Evolutionary conservation across 2,329 filamentous ascomycete species (phyloP).

Genomic region (Microascus cirrosus): DNA sequence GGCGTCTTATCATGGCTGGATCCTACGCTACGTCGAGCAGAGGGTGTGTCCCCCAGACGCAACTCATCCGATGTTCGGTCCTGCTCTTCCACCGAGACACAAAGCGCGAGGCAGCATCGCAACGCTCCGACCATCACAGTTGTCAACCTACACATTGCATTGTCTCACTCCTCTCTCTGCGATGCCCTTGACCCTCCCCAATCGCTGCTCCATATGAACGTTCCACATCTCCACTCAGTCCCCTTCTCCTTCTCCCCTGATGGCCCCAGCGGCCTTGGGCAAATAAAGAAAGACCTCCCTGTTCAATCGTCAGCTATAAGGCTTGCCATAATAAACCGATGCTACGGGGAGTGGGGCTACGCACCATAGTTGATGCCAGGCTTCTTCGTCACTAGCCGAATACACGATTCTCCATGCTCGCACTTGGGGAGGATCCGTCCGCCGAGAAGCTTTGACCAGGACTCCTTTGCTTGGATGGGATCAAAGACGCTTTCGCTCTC

Average conservation of each 20-base stretch:
- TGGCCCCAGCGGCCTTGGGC: constrained; percentile 65
- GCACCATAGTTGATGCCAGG: constrained; percentile 67
- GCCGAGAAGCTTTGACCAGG: constrained; percentile 75
- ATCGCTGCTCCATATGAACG: constrained; percentile 64
- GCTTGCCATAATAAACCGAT: neutral
- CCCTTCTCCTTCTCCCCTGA: constrained; percentile 75
- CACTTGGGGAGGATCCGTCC: constrained; percentile 67
- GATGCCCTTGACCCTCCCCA: constrained; percentile 25
- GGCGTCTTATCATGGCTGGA: no score
- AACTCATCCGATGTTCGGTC: no score
- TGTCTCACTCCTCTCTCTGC: neutral
- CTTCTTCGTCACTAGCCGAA: constrained; percentile 77
- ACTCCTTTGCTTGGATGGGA: constrained; percentile 63
- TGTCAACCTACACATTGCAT: no score
- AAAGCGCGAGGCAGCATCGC: neutral
- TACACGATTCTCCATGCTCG: constrained; percentile 82
- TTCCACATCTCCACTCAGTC: constrained; percentile 78
- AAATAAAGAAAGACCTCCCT: constrained; percentile 55
- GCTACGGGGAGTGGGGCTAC: neutral
- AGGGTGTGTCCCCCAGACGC: no score
- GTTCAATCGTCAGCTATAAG: constrained; percentile 9
- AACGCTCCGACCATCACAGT: neutral
- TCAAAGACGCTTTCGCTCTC: constrained; percentile 42
- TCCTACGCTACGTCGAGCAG: no score
- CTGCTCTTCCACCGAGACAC: neutral